Percentiles rank a stretch among this genome's conserved stretches.
Evolutionary conservation across 2,329 filamentous ascomycete species (phyloP).

Genomic region (Allantophomopsis cytisporea): DNA sequence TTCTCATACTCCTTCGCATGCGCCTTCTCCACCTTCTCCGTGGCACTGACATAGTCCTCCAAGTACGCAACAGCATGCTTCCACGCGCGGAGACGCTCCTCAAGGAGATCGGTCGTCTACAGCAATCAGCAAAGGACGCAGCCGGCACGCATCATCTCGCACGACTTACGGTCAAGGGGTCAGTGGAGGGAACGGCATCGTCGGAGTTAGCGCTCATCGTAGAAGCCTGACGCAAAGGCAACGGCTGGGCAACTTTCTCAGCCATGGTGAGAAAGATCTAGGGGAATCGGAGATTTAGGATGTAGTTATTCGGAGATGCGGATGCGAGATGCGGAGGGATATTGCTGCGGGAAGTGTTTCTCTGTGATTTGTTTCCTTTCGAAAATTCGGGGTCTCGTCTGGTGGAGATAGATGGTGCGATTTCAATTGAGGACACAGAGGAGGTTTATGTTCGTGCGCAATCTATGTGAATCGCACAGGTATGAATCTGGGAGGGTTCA

Average conservation of each 20-base stretch:
- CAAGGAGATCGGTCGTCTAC: slow-evolving; percentile 69
- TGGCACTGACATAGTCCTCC: slow-evolving; percentile 75
- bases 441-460: too few relatives aligned
- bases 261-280: too few relatives aligned
- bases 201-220: slow-evolving; percentile 12
- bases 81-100: slow-evolving; percentile 85
- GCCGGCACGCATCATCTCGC: background rate
- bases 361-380: too few relatives aligned
- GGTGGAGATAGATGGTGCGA: background rate
- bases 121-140: background rate
- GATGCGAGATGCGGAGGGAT: too few relatives aligned
- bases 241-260: background rate
- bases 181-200: slow-evolving; percentile 12
- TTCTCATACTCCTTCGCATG: slow-evolving; percentile 94
- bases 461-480: too few relatives aligned
- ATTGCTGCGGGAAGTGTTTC: too few relatives aligned
- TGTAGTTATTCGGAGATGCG: too few relatives aligned
- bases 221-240: slow-evolving; percentile 14
- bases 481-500: too few relatives aligned
- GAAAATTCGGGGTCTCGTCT: background rate
- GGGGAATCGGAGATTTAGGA: too few relatives aligned
- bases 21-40: slow-evolving; percentile 73
- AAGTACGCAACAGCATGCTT: slow-evolving; percentile 88
- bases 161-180: slow-evolving; percentile 16
- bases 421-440: too few relatives aligned